Evolutionary conservation across 108 stramenopile species (phyloP), one percentile per base, ranked within the genome.

Genomic region (Pseudonitzschia pungens): DNA sequence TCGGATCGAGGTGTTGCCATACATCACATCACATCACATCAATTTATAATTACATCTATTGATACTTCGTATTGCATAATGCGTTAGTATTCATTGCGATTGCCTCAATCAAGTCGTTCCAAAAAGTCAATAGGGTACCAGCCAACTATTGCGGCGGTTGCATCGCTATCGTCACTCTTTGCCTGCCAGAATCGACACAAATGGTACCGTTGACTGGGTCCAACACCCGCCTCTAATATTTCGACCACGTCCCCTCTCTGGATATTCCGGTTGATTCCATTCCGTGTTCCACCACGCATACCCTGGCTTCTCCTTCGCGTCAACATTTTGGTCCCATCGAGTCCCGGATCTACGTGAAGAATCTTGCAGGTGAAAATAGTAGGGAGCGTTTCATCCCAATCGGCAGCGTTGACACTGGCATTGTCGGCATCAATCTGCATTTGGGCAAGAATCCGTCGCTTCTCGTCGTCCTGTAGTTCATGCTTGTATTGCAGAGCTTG

Each of bases 41-140:
- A 36, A 2, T 36, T 2, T 36, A 36, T 36, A 48, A 18, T 48
- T 4, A n/a, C n/a, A n/a, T n/a, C n/a, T n/a, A n/a, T n/a, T n/a
- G n/a, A n/a, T n/a, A n/a, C n/a, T n/a, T n/a, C n/a, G n/a, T n/a
- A n/a, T n/a, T n/a, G n/a, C n/a, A n/a, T n/a, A n/a, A n/a, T n/a
- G n/a, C n/a, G 1, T 48, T 48, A 18, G 45, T 1, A 2, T 4
- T 48, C 45, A 12, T 11, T 14, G 9, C 45, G 1, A 4, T 12
- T 12, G 45, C 2, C 14, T 14, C 45, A 55, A 55, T 10, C 54
- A 55, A 55, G 10, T 20, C 62, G 66, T 58, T 91, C 84, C 54
- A 93, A 68, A 67, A 81, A 93, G 33, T 71, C 65, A 42, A 79
- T 84, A 5, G 92, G 92, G 72, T 87, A 91, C 92, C 92, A 93